Evolutionary conservation across 2,329 filamentous ascomycete genomes (phyloP), one percentile per base, ranked within the genome.

Genomic region (Amauroascus verrucosus): DNA sequence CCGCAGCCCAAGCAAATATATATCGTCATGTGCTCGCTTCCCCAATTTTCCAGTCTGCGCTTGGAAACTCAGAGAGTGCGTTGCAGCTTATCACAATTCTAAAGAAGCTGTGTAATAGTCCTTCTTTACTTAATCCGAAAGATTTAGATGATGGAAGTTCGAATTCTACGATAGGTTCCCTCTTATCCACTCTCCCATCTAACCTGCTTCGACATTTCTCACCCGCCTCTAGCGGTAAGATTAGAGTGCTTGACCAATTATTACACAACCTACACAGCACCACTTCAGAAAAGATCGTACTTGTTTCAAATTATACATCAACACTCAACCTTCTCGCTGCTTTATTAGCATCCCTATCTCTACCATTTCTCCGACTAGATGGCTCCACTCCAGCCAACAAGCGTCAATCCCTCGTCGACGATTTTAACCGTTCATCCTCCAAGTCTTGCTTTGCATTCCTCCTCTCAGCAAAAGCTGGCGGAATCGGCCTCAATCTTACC

Each of bases 291-390:
- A 88, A 87, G 61, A 78, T 88, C 22, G 82, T 88, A 8, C 73
- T 88, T 7, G 83, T 88, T n/a, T 86, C 83, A 18, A 86, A 87
- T 62, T 87, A 86, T 64, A 88, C 84, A 0, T 80, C 81, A 8
- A 88, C 84, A 0, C 75, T 88, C 8, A 81, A 85, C 60, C 74
- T 87, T 57, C 76, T 88, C 3, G 78, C 77, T 41, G 76, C 74
- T 2, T 75, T 86, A 1, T 73, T 87, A 3, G 71, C 74, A 1
- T 78, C 80, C 1, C 72, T 84, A 14, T 77, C 76, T 1, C 77
- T 85, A 54, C 72, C 75, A 1, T 85, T 78, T 62, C 72, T 85
- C n/a, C 81, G 84, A 3, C 76, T 88, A 0, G 84, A 88, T 60
- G 84, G 84, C 28, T 79, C 77, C 20, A 85, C 82, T 0, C 80